These are phyloP conservation scores for Combretum micranthum DNA, from an alignment of 345 rosid genomes.

Conservation along the genomic window DNA sequence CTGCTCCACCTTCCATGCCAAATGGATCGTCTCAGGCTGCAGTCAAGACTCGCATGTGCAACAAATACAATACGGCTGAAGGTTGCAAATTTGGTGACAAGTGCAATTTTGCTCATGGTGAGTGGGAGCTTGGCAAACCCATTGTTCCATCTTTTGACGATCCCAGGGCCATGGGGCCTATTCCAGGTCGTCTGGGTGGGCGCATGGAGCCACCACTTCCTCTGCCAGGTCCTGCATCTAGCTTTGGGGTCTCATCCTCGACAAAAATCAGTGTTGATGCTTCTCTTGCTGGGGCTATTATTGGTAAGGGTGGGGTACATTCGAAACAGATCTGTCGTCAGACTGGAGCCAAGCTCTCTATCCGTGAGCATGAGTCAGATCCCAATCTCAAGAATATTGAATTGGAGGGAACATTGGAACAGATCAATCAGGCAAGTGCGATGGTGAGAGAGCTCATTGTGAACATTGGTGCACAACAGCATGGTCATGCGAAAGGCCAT, in stretches of 20 bases:
- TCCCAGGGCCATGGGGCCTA: slow-evolving; percentile 33
- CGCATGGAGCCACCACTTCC: slow-evolving; percentile 32
- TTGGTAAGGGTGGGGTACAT: slow-evolving; percentile 77
- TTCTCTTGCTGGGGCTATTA: slow-evolving; percentile 77
- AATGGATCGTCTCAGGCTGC: slow-evolving; percentile 32
- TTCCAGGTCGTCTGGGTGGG: slow-evolving; percentile 38
- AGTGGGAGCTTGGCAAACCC: slow-evolving; percentile 64
- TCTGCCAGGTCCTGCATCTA: slow-evolving; percentile 39
- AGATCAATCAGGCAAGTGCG: slow-evolving; percentile 71
- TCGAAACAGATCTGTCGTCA: slow-evolving; percentile 72
- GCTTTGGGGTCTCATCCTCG: slow-evolving; percentile 78
- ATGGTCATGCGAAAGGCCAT: slow-evolving; percentile 17
- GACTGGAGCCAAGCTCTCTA: slow-evolving; percentile 71
- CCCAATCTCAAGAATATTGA: slow-evolving; percentile 65
- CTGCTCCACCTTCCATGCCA: slow-evolving; percentile 21
- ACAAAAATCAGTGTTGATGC: slow-evolving; percentile 83
- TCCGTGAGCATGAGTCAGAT: slow-evolving; percentile 63
- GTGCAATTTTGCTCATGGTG: slow-evolving; percentile 71
- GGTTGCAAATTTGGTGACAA: slow-evolving; percentile 77
- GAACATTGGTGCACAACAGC: slow-evolving; percentile 27
- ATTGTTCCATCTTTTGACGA: slow-evolving; percentile 37
- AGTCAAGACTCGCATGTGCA: slow-evolving; percentile 55
- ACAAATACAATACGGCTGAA: slow-evolving; percentile 44
- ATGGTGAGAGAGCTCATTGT: slow-evolving; percentile 72
- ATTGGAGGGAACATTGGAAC: slow-evolving; percentile 81